Conservation (phyloP, 1,284 basidiomycete species). For the Puccinia novopanici region DNA sequence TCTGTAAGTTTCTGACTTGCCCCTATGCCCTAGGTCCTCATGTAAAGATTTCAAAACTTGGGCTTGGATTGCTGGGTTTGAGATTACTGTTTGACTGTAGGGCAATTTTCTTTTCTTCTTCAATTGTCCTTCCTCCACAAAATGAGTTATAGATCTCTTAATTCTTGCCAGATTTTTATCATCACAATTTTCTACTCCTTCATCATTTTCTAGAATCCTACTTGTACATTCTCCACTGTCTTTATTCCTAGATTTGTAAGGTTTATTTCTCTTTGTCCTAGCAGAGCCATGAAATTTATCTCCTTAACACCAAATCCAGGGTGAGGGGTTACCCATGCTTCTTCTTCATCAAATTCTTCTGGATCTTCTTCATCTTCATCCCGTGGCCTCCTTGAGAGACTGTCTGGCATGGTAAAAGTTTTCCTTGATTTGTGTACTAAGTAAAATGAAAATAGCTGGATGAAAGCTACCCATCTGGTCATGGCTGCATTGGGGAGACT, state of each 20-base stretch:
- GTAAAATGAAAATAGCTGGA: slow-evolving; percentile 34
- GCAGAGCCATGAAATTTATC: no score
- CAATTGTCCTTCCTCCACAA: background rate
- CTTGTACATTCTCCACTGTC: background rate
- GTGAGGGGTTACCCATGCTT: background rate
- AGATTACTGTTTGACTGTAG: background rate
- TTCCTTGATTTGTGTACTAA: slow-evolving; percentile 17
- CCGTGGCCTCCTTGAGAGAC: slow-evolving; percentile 1
- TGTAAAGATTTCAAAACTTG: background rate
- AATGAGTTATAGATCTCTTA: background rate
- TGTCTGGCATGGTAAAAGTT: slow-evolving; percentile 29
- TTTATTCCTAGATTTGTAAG: background rate
- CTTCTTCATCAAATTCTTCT: background rate
- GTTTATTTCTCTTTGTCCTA: background rate
- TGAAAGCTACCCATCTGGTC: slow-evolving; percentile 35
- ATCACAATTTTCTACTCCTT: background rate
- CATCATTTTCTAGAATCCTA: background rate
- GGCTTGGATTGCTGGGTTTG: background rate
- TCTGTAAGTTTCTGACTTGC: background rate
- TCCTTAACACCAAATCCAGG: slow-evolving; percentile 8
- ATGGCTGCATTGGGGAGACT: slow-evolving; percentile 8
- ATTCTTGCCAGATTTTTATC: background rate
- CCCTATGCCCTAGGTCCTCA: slow-evolving; percentile 19
- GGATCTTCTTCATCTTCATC: slow-evolving; percentile 29
- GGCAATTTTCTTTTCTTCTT: background rate